Conservation (phyloP, 2,329 filamentous ascomycete species). For the Coniochaeta hoffmannii region DNA sequence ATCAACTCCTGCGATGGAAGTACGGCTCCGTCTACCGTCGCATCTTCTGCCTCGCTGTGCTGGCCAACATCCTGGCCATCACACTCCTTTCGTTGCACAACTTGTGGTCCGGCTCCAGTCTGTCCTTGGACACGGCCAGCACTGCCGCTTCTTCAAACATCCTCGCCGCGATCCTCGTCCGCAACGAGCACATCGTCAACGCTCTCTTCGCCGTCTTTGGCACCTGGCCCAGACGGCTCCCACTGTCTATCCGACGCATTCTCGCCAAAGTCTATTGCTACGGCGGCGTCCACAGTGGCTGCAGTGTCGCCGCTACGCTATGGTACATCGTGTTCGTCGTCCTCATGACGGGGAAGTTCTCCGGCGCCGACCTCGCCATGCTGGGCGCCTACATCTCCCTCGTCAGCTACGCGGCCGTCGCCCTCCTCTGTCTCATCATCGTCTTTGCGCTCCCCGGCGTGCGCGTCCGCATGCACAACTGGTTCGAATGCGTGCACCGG, state of each 20-base stretch:
- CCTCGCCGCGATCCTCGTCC: slow-evolving; percentile 35
- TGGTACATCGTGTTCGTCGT: slow-evolving; percentile 35
- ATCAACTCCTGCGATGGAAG: slow-evolving; percentile 20
- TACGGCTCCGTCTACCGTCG: slow-evolving; percentile 29
- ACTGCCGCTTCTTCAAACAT: slow-evolving; percentile 30
- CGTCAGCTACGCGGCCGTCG: slow-evolving; percentile 20
- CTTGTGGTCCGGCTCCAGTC: neutral
- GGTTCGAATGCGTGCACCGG: slow-evolving; percentile 27
- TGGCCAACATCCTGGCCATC: slow-evolving; percentile 25
- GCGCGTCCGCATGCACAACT: slow-evolving; percentile 22
- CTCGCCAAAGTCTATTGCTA: slow-evolving; percentile 45
- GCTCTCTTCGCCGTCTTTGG: slow-evolving; percentile 35
- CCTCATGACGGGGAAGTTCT: slow-evolving; percentile 22
- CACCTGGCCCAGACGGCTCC: slow-evolving; percentile 18
- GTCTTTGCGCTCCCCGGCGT: slow-evolving; percentile 20
- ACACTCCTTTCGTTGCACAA: slow-evolving; percentile 9
- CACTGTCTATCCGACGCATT: slow-evolving; percentile 35
- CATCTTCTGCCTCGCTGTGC: slow-evolving; percentile 31
- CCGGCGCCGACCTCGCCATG: slow-evolving; percentile 8
- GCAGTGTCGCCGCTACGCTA: slow-evolving; percentile 36
- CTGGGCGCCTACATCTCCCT: slow-evolving; percentile 18
- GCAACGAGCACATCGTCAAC: slow-evolving; percentile 47
- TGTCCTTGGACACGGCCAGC: slow-evolving; percentile 14
- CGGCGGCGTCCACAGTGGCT: slow-evolving; percentile 46
- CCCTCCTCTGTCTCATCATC: slow-evolving; percentile 19